These are phyloP conservation scores for Trichophaea hybrida DNA, from an alignment of 2,329 filamentous ascomycete genomes.

Conservation along the genomic window DNA sequence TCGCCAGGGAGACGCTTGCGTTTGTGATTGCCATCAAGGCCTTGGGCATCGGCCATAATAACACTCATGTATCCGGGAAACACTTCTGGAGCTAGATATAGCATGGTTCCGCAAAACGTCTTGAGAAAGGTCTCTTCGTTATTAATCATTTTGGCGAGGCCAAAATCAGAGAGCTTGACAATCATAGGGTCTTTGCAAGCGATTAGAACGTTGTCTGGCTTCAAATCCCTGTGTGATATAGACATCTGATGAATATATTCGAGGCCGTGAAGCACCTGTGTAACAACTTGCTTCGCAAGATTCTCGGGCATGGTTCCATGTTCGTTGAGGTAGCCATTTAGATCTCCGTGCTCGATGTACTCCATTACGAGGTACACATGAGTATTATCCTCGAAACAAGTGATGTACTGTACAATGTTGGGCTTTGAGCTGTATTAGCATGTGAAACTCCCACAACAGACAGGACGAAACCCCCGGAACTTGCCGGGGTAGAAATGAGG, in stretches of 20 bases:
- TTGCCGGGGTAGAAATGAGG: not conserved
- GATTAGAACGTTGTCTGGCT: slow-evolving; percentile 93
- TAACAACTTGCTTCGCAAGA: slow-evolving; percentile 55
- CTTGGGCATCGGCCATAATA: slow-evolving; percentile 45
- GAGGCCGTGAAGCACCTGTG: slow-evolving; percentile 66
- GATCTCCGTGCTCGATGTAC: slow-evolving; percentile 65
- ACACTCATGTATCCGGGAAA: slow-evolving; percentile 64
- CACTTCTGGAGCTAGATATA: slow-evolving; percentile 94
- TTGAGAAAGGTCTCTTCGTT: slow-evolving; percentile 83
- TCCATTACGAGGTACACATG: slow-evolving; percentile 97
- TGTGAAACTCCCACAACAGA: not conserved
- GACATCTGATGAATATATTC: slow-evolving; percentile 73
- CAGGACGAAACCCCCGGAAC: slow-evolving; percentile 4
- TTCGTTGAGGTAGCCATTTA: slow-evolving; percentile 56
- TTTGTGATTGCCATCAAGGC: slow-evolving; percentile 37
- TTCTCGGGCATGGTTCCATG: slow-evolving; percentile 50
- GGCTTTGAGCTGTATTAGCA: slow-evolving; percentile 37
- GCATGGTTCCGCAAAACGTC: slow-evolving; percentile 87
- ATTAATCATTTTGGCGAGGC: slow-evolving; percentile 83
- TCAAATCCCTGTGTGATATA: slow-evolving; percentile 97
- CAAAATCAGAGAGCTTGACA: slow-evolving; percentile 92
- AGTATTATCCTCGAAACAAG: slow-evolving; percentile 68
- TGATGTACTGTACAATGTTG: slow-evolving; percentile 83
- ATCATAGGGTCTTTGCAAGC: slow-evolving; percentile 55
- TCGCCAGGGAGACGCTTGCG: slow-evolving; percentile 20